Evolutionary conservation across 495 filamentous ascomycete species (phyloP), one percentile per base, ranked within the genome.

Genomic region (Pseudomonodictys pantanalensis): DNA sequence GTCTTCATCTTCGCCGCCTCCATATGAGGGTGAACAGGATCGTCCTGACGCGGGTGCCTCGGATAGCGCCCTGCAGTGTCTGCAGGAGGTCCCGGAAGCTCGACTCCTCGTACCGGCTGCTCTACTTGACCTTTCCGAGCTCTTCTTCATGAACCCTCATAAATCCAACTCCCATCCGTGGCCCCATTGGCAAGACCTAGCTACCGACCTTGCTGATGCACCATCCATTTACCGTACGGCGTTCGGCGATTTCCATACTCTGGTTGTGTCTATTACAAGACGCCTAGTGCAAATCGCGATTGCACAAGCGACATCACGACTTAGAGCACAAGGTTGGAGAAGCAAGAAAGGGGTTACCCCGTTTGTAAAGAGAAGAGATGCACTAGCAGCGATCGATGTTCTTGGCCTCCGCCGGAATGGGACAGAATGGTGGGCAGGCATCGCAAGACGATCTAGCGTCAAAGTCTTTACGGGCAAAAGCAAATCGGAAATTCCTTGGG

Each of bases 321-420:
- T 68, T 29, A 50, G 65, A 24, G 30, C 56, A 1, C 50, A 64
- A 23, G 52, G 53, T 32, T 57, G 57, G 56, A 50, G 60, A n/a
- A 30, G 28, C 2, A 61, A 60, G 35, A 60, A 64, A 29, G 56
- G 44, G 1, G 51, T 52, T 6, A 35, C 22, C 6, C 65, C 61
- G 1, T 43, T 72, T 0, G 79, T 93, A 24, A 79, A 73, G 50
- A 61, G 52, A 2, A 69, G 74, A 39, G 91, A 96, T 66, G 87
- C 92, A 0, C 65, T 74, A 22, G 82, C 86, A 1, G 89, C 90
- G 0, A 68, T 83, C 1, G 73, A 85, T 10, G 79, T 81, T 0
- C 69, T 88, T 0, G 75, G 78, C 0, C 59, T 88, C 54, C 62
- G 72, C 29, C 44, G 52, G 3, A 71, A 81, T 47, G 70, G 66